Base-by-base conservation (phyloP, 768 basidiomycete species). In the Lentinula sp. region DNA sequence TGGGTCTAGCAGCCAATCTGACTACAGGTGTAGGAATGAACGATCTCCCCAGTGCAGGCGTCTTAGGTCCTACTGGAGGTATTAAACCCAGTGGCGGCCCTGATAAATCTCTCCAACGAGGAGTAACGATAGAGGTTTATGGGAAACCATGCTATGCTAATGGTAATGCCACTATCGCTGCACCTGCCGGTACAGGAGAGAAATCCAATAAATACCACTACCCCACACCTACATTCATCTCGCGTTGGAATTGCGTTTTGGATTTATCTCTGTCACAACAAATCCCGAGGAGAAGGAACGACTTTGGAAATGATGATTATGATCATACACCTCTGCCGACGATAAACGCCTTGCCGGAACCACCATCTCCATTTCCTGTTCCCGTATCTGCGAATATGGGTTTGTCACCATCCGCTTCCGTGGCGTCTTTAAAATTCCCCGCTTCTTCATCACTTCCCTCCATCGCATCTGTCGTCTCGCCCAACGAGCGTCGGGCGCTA, bases 181-280 rank as follows among this genome's bases (percentile, higher is more conserved):
- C 1, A 18, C 15, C 28, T 8, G n/a, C 35, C 16, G 28, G 15
- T 8, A 10, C 28, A 15, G 41, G 4, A 3, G 28, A 28, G 4
- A 18, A 46, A 23, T 6, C 12, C 36, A 48, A 66, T 66, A 41
- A 65, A 32, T 43, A 65, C 8, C 59, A 68, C 1, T 91, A 86
- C 65, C 92, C 90, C 0, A 92, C 94, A 7, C 76, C 74, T 12
- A 78, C 84, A 0, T 97, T 95, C 71, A 83, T 86, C 0, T 95
- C 94, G 0, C 78, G 87, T 35, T 97, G 95, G 95, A 96, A 93
- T 65, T 95, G 93, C 65, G 77, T 91, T 1, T 83, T 97, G 18
- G 92, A 95, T 70, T 78, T 97, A n/a, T 74, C 82, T 1, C 67
- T 52, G 8, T 50, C 59, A 20, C 59, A 60, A 23, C 59, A 60